Evolutionary conservation across 352 stramenopile genomes (phyloP).

Genomic region (Globisporangium viniferum): DNA sequence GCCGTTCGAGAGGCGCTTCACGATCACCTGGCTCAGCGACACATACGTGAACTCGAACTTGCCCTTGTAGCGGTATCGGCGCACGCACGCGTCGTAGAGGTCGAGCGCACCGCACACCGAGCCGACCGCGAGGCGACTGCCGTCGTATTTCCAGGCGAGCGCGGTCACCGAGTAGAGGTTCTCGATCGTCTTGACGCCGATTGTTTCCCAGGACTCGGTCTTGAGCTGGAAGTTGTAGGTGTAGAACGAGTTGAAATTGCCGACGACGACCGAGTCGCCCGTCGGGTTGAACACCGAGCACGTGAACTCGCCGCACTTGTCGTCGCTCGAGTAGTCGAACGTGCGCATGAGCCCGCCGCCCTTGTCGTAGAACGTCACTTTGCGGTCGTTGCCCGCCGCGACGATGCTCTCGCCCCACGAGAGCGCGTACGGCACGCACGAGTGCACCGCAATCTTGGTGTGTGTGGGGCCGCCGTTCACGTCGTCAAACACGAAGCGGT

Average conservation of each 20-base stretch:
- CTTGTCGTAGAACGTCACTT: slow-evolving; percentile 91
- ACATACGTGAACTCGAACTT: slow-evolving; percentile 97
- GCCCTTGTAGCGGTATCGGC: slow-evolving; percentile 90
- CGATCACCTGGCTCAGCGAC: slow-evolving; percentile 91
- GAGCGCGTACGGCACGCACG: slow-evolving; percentile 88
- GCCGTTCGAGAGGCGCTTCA: slow-evolving; percentile 88
- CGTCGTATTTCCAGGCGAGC: slow-evolving; percentile 90
- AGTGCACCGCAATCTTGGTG: slow-evolving; percentile 86
- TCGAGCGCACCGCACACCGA: slow-evolving; percentile 90
- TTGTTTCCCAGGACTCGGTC: slow-evolving; percentile 81
- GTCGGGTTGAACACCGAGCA: slow-evolving; percentile 86
- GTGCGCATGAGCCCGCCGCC: slow-evolving; percentile 78
- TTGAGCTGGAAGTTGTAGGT: slow-evolving; percentile 87
- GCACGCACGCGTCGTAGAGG: slow-evolving; percentile 91
- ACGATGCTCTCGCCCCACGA: slow-evolving; percentile 90
- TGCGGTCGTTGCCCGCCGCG: slow-evolving; percentile 88
- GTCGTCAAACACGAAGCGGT: slow-evolving; percentile 91
- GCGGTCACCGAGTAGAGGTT: slow-evolving; percentile 93
- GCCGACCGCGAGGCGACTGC: slow-evolving; percentile 85
- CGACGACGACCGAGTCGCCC: slow-evolving; percentile 89
- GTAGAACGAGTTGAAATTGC: slow-evolving; percentile 94
- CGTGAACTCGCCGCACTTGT: slow-evolving; percentile 82
- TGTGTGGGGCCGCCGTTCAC: slow-evolving; percentile 72
- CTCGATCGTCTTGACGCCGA: slow-evolving; percentile 82
- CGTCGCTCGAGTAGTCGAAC: slow-evolving; percentile 90